Percentiles rank a stretch among this genome's conserved stretches.
phyloP scores from a whole-genome alignment of 2,329 filamentous ascomycete genomes.

The Fusarium haematococcum region DNA sequence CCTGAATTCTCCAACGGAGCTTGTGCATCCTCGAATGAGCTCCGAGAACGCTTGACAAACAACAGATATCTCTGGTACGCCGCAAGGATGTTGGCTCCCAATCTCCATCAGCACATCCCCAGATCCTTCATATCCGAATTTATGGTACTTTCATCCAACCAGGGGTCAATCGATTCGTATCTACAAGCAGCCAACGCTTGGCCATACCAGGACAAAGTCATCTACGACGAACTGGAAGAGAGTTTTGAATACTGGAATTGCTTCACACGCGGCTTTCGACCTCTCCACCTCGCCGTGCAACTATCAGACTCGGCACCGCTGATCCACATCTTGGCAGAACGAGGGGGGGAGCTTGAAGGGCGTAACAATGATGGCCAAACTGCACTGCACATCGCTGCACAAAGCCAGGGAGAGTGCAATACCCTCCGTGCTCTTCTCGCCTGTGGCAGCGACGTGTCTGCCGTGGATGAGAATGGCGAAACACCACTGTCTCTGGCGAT shows the following conservation, averaged over 20 bases:
- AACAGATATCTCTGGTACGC: slow-evolving; percentile 14
- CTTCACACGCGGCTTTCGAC: background rate
- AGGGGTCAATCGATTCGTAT: slow-evolving; percentile 1
- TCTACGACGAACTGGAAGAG: background rate
- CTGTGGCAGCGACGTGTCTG: background rate
- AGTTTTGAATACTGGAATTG: background rate
- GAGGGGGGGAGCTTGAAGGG: background rate
- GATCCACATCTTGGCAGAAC: background rate
- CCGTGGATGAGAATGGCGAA: background rate
- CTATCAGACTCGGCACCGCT: background rate
- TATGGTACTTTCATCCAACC: background rate
- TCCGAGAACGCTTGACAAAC: background rate
- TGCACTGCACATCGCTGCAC: slow-evolving; percentile 2
- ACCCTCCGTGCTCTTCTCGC: background rate
- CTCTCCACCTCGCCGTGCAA: slow-evolving; percentile 8
- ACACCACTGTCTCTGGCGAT: background rate
- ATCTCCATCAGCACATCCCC: background rate
- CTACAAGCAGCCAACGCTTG: slow-evolving; percentile 2
- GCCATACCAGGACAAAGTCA: background rate
- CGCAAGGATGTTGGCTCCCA: background rate
- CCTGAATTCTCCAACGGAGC: background rate
- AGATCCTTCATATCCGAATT: background rate
- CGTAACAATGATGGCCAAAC: background rate
- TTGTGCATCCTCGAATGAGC: background rate
- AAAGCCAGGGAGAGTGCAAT: background rate